Base-by-base conservation (phyloP, 2,329 filamentous ascomycete species). In the Nemania serpens region DNA sequence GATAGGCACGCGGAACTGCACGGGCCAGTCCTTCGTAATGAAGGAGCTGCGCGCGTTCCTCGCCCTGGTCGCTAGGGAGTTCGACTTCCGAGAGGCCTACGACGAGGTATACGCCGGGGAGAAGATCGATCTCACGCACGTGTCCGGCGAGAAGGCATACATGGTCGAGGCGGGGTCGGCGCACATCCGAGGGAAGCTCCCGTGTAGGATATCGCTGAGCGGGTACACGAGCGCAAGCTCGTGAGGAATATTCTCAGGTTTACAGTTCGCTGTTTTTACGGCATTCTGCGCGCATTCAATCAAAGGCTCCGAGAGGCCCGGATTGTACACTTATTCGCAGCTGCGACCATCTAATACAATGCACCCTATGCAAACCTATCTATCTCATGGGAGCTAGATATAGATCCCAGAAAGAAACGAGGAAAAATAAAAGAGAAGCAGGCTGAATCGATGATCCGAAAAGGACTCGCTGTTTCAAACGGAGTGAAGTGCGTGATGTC, bases 1-100 rank as follows among this genome's bases (percentile, higher is more conserved):
- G 65, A 76, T 79, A 57, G 84, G 85, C 0, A 76, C 79, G 2
- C 71, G 84, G 12, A 82, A 81, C 53, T 88, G 84, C 66, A 79
- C 86, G 10, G 85, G 84, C 0, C 82, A 87, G 69, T 78, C 66
- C 0, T 67, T 73, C 47, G 70, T 70, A 12, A 50, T 72, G 52
- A 72, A 71, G 47, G 71, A 72, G 51, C 25, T 72, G 2, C 68
- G 66, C 47, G 66, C 62, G 18, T 71, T 72, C 50, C 65, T 73
- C 13, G 66, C 67, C 12, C 48, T 73, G 5, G 36, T 72, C 9
- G 65, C 63, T 10, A 63, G 70, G 37, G 70, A 72, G 58, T 73
- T 73, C 37, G 66, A 73, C 37, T 68, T 73, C 47, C 20, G 63
- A 36, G 67, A 72, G 37, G 67, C 68, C 45, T 73, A 73, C 33